A percentile compares a stretch with the other conserved stretches of the same genome.
phyloP scores from a whole-genome alignment of 495 filamentous ascomycete genomes.

The Aspergillus sclerotioniger region DNA sequence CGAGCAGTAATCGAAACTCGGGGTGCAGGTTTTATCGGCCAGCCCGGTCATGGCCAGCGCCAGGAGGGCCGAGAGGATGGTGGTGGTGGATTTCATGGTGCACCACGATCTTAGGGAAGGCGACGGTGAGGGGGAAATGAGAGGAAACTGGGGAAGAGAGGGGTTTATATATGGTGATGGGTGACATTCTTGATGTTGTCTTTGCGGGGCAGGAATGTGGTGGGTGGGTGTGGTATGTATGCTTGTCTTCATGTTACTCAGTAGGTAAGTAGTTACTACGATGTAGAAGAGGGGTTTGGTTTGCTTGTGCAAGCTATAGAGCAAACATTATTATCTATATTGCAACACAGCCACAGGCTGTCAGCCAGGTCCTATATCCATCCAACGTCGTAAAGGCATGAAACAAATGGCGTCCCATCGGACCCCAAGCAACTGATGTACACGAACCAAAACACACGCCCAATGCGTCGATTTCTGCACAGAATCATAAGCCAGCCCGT shows the following conservation, averaged over 20 bases:
- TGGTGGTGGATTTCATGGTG: constrained; percentile 7
- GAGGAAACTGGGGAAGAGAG: not conserved
- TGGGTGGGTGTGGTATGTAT: not conserved
- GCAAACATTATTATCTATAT: constrained; percentile 5
- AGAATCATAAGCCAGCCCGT: constrained; percentile 5
- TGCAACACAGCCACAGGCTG: no score
- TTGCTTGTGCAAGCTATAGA: not conserved
- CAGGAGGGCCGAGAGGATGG: constrained; percentile 24
- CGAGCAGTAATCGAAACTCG: constrained; percentile 44
- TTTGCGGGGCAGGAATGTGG: constrained; percentile 1
- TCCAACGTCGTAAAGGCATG: constrained; percentile 5
- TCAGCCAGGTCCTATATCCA: not conserved
- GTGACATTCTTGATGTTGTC: not conserved
- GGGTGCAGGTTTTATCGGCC: constrained; percentile 36
- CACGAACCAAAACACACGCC: not conserved
- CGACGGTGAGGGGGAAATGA: not conserved
- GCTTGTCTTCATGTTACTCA: not conserved
- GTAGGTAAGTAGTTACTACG: no score
- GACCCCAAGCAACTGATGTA: not conserved
- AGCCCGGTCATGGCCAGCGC: constrained; percentile 24
- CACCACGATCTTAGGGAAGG: not conserved
- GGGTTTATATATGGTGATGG: not conserved
- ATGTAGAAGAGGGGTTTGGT: no score
- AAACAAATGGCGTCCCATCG: not conserved
- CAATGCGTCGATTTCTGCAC: not conserved